These are phyloP conservation scores for Trametes punicea DNA, from an alignment of 768 basidiomycete genomes.

Conservation along the genomic window DNA sequence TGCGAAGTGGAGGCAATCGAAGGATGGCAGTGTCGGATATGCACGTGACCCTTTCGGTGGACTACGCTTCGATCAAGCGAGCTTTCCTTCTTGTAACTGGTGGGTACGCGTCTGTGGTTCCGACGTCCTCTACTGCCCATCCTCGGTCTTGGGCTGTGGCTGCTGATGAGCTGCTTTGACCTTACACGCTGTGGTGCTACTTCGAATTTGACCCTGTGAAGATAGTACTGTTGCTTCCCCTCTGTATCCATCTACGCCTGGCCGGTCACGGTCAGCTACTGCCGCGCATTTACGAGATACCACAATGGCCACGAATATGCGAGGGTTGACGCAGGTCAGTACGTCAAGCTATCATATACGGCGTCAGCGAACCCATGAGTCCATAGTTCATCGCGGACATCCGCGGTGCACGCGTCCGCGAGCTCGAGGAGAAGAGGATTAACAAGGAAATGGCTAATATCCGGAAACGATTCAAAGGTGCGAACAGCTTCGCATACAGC, in stretches of 20 bases:
- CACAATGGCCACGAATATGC: constrained; percentile 85
- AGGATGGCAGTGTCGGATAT: not conserved
- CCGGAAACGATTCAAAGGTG: constrained; percentile 97
- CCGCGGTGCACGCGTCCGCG: constrained; percentile 92
- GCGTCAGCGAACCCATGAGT: not conserved
- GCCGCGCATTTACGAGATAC: constrained; percentile 9
- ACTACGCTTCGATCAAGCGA: not conserved
- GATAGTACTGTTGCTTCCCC: not conserved
- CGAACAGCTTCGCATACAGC: constrained; percentile 8
- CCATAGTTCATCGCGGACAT: constrained; percentile 96
- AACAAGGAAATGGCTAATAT: constrained; percentile 99
- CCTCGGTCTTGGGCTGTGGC: not conserved
- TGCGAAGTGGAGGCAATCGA: not conserved
- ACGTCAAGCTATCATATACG: not conserved
- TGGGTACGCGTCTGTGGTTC: not conserved
- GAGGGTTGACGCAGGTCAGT: constrained; percentile 86
- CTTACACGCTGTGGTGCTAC: not conserved
- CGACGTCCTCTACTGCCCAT: not conserved
- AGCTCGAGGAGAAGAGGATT: constrained; percentile 97
- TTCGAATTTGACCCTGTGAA: not conserved
- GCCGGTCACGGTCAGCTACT: constrained; percentile 1
- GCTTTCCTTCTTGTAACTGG: not conserved
- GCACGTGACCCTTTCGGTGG: constrained; percentile 1
- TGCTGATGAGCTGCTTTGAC: constrained; percentile 8
- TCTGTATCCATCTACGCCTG: not conserved